Evolutionary conservation across 23 red algal genomes (phyloP).

Genomic region (Gracilaria vermiculophylla): DNA sequence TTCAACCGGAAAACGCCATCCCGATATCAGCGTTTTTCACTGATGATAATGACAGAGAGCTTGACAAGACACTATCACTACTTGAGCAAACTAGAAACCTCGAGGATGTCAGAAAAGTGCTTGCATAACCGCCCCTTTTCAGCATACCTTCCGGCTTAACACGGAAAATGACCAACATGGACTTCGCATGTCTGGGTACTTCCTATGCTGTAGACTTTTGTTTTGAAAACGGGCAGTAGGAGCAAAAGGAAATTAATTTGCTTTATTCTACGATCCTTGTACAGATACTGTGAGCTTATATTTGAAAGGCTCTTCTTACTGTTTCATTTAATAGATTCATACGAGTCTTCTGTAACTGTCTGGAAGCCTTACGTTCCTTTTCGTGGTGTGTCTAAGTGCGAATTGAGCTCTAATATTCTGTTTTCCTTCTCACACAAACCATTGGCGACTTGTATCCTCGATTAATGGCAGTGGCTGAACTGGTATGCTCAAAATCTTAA

Average conservation of each 20-base stretch:
- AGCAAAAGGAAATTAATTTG: neutral
- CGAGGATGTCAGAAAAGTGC: slow-evolving; percentile 81
- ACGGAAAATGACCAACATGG: neutral
- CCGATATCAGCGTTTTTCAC: slow-evolving; percentile 76
- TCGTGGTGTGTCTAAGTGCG: neutral
- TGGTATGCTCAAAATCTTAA: neutral
- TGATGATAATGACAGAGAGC: slow-evolving; percentile 83
- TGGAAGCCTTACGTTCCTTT: slow-evolving; percentile 11
- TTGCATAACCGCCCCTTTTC: neutral
- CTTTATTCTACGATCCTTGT: neutral
- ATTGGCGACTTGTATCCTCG: neutral
- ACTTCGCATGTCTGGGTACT: neutral
- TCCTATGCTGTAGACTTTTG: slow-evolving; percentile 11
- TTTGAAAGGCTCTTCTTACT: slow-evolving; percentile 18
- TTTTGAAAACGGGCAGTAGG: neutral
- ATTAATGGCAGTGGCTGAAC: neutral
- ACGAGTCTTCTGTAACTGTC: neutral
- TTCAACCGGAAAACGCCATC: slow-evolving; percentile 86
- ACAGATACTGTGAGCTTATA: slow-evolving; percentile 28
- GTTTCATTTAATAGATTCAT: neutral
- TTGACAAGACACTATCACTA: slow-evolving; percentile 65
- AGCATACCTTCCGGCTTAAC: neutral
- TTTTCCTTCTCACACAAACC: neutral
- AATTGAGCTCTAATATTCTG: neutral
- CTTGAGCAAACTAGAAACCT: slow-evolving; percentile 76